A percentile compares a stretch with the other conserved stretches of the same genome.
Evolutionary conservation across 257 asterid species (phyloP).

Genomic region (Nemophila menziesii): DNA sequence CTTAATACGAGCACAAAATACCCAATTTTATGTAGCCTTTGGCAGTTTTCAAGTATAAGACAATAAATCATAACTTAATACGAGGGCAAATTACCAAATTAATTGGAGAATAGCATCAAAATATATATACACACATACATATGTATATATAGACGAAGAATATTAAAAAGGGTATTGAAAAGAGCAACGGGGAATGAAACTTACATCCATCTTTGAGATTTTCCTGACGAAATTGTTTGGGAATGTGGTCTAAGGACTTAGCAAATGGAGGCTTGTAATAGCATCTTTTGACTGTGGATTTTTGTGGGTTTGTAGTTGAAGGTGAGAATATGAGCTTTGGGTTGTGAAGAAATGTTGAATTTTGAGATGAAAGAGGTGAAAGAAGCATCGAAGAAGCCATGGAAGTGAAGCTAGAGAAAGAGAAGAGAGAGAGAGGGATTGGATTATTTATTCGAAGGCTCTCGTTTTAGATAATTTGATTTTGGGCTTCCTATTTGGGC

Average conservation of each 20-base stretch:
- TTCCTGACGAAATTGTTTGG: conserved; percentile 71
- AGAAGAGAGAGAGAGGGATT: too few relatives aligned
- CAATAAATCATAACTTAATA: too few relatives aligned
- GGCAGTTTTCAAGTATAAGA: too few relatives aligned
- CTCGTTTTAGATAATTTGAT: not conserved
- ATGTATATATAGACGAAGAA: not conserved
- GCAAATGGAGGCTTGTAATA: conserved; percentile 42
- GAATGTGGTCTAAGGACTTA: conserved; percentile 56
- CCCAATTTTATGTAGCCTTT: too few relatives aligned
- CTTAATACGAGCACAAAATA: not conserved
- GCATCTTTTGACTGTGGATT: conserved; percentile 26
- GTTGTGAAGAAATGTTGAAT: conserved; percentile 31
- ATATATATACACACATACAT: too few relatives aligned
- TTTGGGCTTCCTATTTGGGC: not conserved
- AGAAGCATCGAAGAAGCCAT: conserved; percentile 50
- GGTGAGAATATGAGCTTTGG: conserved; percentile 32
- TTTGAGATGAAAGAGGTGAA: conserved; percentile 12
- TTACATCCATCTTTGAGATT: conserved; percentile 85
- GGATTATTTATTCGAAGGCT: not conserved
- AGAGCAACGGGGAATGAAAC: conserved; percentile 1
- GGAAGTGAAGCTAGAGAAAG: conserved; percentile 2
- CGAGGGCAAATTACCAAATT: too few relatives aligned
- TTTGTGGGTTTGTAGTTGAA: conserved; percentile 13
- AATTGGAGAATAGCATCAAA: too few relatives aligned
- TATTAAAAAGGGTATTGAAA: not conserved